Evolutionary conservation across 2,329 filamentous ascomycete genomes (phyloP), one percentile per base, ranked within the genome.

Genomic region (Fusarium cicatricum): DNA sequence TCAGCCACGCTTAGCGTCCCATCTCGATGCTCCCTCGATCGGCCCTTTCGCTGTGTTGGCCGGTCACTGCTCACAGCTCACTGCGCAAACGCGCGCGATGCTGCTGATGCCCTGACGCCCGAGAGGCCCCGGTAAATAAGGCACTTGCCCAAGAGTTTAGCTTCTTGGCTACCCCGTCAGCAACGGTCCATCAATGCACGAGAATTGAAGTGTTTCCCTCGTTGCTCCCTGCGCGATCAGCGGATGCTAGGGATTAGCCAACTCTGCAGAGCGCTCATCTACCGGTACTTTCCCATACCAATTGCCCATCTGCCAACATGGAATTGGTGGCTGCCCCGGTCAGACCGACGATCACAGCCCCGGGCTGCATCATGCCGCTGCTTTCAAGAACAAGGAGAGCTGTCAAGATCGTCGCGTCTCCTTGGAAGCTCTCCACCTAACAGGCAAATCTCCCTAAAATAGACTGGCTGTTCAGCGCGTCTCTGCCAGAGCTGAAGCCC

Each of bases 1-100:
- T 60, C 57, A 54, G 60, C 59, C 60, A 63, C 59, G 55, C 52
- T 62, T 48, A 45, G 17, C 51, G 45, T 43, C 26, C 17, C 11
- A 42, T 62, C 59, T 63, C 60, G 60, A 63, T 62, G 60, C 29
- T 60, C 23, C 55, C 36, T 47, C 31, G 54, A 52, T 56, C 60
- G 55, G 60, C 39, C 59, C 60, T 51, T 62, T 52, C 44, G 17
- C 11, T 17, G 16, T 15, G 26, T 31, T 31, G 39, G 23, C 37
- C 17, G 44, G 36, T 32, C 23, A 29, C 36, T n/a, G n/a, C n/a
- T n/a, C n/a, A n/a, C n/a, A n/a, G n/a, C n/a, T n/a, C n/a, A n/a
- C n/a, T n/a, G n/a, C n/a, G n/a, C n/a, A n/a, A n/a, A n/a, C n/a
- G n/a, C n/a, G n/a, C n/a, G n/a, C n/a, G n/a, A n/a, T n/a, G n/a